Evolutionary conservation across 2,329 filamentous ascomycete genomes (phyloP), one percentile per base, ranked within the genome.

Genomic region (Colletotrichum sp.): DNA sequence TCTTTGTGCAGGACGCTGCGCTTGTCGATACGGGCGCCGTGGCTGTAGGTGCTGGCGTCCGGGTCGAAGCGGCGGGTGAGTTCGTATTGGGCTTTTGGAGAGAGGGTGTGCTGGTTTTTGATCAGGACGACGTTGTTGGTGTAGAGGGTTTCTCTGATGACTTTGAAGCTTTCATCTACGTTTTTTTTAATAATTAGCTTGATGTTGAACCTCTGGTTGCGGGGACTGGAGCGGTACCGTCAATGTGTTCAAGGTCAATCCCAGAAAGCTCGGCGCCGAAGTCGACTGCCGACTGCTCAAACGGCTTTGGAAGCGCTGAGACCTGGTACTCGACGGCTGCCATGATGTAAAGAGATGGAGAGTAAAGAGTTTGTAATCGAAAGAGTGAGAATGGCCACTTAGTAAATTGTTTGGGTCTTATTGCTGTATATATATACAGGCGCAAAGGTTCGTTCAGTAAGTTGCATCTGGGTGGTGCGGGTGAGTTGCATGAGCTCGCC

Each of bases 51-150:
- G 22, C 32, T 64, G 22, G 62, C 57, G 22, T 60, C 57, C 28
- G 57, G 24, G 15, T 60, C 57, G 62, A 64, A 64, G 10, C 32
- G 32, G 62, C 62, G 62, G 62, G 62, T 64, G 16, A 64, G 62
- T 64, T 64, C 62, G 62, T 39, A 39, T 39, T 64, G 62, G 32
- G 32, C 62, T 64, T 39, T 64, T 12, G 62, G 62, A 8, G 62
- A 64, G 62, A 64, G 32, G 22, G 12, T 39, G 32, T 64, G 62
- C 62, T 64, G 62, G 32, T 34, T 34, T 64, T 39, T 64, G 62
- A 64, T 64, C 62, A 64, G 22, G 32, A 52, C 44, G 44, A 52
- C n/a, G 10, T 52, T 52, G 6, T 13, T 22, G n/a, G 10, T 22
- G 10, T 52, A 52, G 10, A 52, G 44, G 44, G 44, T 2, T 52